A percentile compares a stretch with the other conserved stretches of the same genome.
phyloP scores from a whole-genome alignment of 306 rosid species.

The Crotalaria pallida region DNA sequence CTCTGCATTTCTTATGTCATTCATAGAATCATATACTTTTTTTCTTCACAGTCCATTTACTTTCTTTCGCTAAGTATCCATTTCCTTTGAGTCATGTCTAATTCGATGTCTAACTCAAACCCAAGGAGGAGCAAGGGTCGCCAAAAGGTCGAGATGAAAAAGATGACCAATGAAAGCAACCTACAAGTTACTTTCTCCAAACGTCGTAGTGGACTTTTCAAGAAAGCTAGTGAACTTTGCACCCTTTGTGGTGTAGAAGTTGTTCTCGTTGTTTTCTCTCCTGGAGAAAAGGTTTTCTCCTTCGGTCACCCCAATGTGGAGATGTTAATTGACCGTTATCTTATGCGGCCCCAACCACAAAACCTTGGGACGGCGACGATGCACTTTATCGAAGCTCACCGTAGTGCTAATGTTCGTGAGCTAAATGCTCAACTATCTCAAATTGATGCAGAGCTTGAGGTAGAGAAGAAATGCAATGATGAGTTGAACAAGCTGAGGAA shows the following conservation, averaged over 20 bases:
- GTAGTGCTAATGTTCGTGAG: slow-evolving; percentile 11
- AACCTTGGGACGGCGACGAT: background rate
- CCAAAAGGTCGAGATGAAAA: slow-evolving; percentile 35
- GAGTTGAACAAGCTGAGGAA: background rate
- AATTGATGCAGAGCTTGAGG: background rate
- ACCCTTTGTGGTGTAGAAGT: slow-evolving; percentile 26
- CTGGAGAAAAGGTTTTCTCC: slow-evolving; percentile 37
- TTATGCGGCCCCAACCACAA: background rate
- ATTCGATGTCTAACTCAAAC: too few species aligned
- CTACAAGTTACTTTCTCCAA: slow-evolving; percentile 39
- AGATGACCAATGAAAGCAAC: slow-evolving; percentile 32
- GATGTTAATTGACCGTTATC: background rate
- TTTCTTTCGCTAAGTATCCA: background rate
- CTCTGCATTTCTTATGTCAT: background rate
- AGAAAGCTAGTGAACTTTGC: slow-evolving; percentile 42
- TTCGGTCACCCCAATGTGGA: slow-evolving; percentile 39
- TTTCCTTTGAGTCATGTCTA: background rate
- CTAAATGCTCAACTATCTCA: slow-evolving; percentile 17
- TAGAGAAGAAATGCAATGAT: background rate
- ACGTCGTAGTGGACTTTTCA: slow-evolving; percentile 36
- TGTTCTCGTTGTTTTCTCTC: slow-evolving; percentile 27
- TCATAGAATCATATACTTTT: background rate
- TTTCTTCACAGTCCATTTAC: background rate
- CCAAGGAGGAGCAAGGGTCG: background rate
- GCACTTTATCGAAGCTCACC: slow-evolving; percentile 25